Conservation (phyloP, 2,329 filamentous ascomycete species). For the Fusarium robinianum region DNA sequence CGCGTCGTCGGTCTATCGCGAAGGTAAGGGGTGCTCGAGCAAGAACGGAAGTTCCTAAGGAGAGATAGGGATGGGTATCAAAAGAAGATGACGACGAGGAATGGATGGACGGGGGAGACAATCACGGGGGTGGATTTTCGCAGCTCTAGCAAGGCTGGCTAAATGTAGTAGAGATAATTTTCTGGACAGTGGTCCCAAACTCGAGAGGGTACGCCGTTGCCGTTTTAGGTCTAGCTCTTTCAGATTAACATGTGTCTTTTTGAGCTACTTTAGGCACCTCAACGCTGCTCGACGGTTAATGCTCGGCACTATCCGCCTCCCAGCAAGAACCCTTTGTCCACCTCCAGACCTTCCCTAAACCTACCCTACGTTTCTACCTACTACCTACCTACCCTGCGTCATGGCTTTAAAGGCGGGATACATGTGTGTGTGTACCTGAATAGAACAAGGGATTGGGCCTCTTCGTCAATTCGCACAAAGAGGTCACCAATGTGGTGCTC, state of each 20-base stretch:
- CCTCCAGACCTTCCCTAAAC: no score
- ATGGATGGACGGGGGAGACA: conserved; percentile 36
- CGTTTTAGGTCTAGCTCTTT: conserved; percentile 27
- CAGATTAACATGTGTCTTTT: conserved; percentile 21
- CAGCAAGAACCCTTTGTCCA: no score
- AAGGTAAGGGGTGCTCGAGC: conserved; percentile 20
- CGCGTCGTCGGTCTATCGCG: conserved; percentile 30
- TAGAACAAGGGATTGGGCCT: no score
- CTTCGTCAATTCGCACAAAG: no score
- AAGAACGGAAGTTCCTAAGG: conserved; percentile 26
- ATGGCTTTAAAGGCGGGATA: no score
- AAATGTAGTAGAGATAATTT: conserved; percentile 42
- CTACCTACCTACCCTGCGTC: no score
- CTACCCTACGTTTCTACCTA: no score
- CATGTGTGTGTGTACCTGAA: no score
- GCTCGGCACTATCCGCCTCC: conserved; percentile 23
- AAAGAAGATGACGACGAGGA: conserved; percentile 38
- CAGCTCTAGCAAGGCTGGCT: conserved; percentile 39
- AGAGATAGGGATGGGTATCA: conserved; percentile 41
- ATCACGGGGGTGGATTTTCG: conserved; percentile 41
- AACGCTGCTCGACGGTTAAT: conserved; percentile 24
- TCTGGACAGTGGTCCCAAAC: conserved; percentile 40
- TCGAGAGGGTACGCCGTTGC: conserved; percentile 26
- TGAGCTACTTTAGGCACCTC: conserved; percentile 25
- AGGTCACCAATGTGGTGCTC: no score